Conservation (phyloP, 305 asterid genomes). For the Andrographis paniculata region DNA sequence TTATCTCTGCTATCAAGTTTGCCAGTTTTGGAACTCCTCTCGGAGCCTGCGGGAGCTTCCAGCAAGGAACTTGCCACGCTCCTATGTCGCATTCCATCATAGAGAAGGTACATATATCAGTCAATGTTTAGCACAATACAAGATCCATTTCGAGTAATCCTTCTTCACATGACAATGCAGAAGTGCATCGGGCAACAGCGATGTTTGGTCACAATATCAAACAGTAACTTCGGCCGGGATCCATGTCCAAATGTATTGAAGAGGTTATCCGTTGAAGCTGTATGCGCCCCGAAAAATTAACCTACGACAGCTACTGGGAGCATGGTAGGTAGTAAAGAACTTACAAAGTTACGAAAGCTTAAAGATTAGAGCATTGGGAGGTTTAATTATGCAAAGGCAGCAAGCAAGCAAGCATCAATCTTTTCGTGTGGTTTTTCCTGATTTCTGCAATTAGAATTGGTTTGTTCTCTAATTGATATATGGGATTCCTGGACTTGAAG, state of each 20-base stretch:
- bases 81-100: constrained; percentile 44
- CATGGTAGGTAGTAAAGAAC: too few relatives aligned
- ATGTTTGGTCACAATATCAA: constrained; percentile 65
- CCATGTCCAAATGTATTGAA: constrained; percentile 75
- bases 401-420: too few relatives aligned
- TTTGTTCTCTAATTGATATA: too few relatives aligned
- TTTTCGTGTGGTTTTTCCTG: too few relatives aligned
- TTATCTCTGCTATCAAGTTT: constrained; percentile 76
- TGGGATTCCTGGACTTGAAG: too few relatives aligned
- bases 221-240: constrained; percentile 57
- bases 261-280: constrained; percentile 71
- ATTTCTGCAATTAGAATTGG: too few relatives aligned
- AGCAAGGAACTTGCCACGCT: constrained; percentile 90
- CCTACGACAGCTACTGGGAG: too few relatives aligned
- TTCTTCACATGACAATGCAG: constrained; percentile 29
- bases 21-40: constrained; percentile 96
- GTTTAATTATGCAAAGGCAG: too few relatives aligned
- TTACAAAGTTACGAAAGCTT: too few relatives aligned
- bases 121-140: background rate
- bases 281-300: constrained; percentile 26
- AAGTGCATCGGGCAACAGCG: constrained; percentile 58
- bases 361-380: too few relatives aligned
- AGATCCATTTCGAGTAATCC: too few relatives aligned
- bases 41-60: constrained; percentile 87
- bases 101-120: constrained; percentile 51